Evolutionary conservation across 208 protist genomes (phyloP).

Genomic region (Strigomonas culicis): DNA sequence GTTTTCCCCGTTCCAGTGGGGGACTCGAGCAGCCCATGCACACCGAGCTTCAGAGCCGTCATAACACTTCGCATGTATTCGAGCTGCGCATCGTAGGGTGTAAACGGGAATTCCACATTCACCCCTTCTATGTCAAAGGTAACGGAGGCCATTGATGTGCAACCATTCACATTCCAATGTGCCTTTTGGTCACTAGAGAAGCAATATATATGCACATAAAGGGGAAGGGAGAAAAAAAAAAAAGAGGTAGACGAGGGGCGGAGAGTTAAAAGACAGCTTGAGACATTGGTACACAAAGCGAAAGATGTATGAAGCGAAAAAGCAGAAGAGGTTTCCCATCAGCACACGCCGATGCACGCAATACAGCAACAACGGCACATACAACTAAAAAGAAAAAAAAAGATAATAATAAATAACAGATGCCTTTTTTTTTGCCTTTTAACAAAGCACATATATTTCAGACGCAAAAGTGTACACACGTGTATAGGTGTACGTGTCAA

Average conservation of each 20-base stretch:
- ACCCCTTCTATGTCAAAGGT: slow-evolving; percentile 44
- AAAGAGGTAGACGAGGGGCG: neutral
- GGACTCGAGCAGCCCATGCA: slow-evolving; percentile 95
- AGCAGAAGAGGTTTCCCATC: neutral
- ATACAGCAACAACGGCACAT: neutral
- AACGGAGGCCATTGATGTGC: slow-evolving; percentile 13
- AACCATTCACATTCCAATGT: neutral
- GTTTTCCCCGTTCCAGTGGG: slow-evolving; percentile 98
- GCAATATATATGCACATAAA: neutral
- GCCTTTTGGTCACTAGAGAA: neutral
- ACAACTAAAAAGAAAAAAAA: slow-evolving; percentile 2
- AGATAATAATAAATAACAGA: slow-evolving; percentile 13
- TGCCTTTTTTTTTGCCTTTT: too few relatives aligned
- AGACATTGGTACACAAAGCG: neutral
- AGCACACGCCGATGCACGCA: neutral
- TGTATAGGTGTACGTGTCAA: too few relatives aligned
- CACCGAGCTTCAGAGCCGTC: slow-evolving; percentile 63
- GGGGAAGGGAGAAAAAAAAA: slow-evolving; percentile 2
- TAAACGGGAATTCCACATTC: slow-evolving; percentile 88
- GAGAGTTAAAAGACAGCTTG: neutral
- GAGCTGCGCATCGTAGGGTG: slow-evolving; percentile 92
- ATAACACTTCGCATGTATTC: slow-evolving; percentile 95
- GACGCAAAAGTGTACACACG: too few relatives aligned
- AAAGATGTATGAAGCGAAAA: neutral
- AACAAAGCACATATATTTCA: too few relatives aligned